A percentile compares a stretch with the other conserved stretches of the same genome.
Conservation (phyloP, 352 stramenopile genomes). For the Globisporangium polare region DNA sequence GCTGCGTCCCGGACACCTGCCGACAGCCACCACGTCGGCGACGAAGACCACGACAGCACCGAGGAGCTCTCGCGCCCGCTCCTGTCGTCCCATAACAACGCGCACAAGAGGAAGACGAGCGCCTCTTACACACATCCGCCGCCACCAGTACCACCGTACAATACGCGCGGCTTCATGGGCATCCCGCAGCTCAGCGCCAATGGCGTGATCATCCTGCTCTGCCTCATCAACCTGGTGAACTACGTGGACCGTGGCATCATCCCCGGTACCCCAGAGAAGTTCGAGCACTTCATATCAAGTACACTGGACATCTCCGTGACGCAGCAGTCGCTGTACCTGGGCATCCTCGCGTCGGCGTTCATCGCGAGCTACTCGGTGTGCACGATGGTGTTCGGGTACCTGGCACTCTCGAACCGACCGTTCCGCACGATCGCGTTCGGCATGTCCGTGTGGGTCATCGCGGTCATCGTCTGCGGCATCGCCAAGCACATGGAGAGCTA, state of each 20-base stretch:
- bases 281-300: slow-evolving; percentile 89
- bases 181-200: slow-evolving; percentile 33
- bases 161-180: not conserved
- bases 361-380: slow-evolving; percentile 92
- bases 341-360: slow-evolving; percentile 90
- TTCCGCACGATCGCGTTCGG: slow-evolving; percentile 90
- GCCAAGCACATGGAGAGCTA: slow-evolving; percentile 81
- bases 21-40: not conserved
- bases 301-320: slow-evolving; percentile 62
- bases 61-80: slow-evolving; percentile 9
- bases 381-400: slow-evolving; percentile 90
- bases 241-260: slow-evolving; percentile 96
- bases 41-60: not conserved
- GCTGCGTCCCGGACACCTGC: not conserved
- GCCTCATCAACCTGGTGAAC: slow-evolving; percentile 91
- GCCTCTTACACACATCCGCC: not conserved
- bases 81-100: not conserved
- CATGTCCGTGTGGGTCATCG: slow-evolving; percentile 88
- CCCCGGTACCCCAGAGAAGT: slow-evolving; percentile 88
- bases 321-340: slow-evolving; percentile 78
- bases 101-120: not conserved
- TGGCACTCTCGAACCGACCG: slow-evolving; percentile 81
- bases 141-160: not conserved
- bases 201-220: slow-evolving; percentile 82
- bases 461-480: slow-evolving; percentile 82